Percentiles rank a stretch among this genome's conserved stretches.
Conservation (phyloP, 306 rosid genomes). For the Rosa rugosa region DNA sequence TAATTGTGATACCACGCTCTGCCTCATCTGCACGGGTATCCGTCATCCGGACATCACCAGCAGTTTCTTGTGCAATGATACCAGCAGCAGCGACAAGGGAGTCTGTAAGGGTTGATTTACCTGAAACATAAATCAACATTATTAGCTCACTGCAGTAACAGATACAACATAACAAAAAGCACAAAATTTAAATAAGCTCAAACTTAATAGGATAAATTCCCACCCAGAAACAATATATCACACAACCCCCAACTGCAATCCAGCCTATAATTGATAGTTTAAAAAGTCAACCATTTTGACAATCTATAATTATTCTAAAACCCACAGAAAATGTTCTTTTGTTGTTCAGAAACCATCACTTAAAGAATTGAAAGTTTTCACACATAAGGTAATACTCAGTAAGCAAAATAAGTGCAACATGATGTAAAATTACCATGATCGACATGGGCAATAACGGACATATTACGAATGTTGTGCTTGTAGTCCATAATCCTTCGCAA, state of each 20-base stretch:
- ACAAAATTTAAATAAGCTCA: not conserved
- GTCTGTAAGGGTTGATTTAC: constrained; percentile 68
- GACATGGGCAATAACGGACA: constrained; percentile 94
- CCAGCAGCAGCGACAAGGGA: constrained; percentile 98
- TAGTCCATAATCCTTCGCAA: constrained; percentile 84
- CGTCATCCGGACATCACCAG: constrained; percentile 95
- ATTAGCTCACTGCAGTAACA: not conserved
- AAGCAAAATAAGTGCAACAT: not conserved
- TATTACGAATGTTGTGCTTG: constrained; percentile 86
- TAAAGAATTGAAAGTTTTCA: not conserved
- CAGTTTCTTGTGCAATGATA: constrained; percentile 85
- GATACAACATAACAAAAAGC: not conserved
- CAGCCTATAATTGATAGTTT: too few species aligned
- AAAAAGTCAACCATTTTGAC: not conserved
- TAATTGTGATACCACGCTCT: constrained; percentile 92
- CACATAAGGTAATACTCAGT: not conserved
- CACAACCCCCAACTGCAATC: too few species aligned
- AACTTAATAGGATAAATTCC: not conserved
- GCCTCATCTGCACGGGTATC: constrained; percentile 95
- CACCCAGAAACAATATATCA: not conserved
- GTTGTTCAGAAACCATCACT: not conserved
- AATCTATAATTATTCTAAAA: not conserved
- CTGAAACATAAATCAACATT: constrained; percentile 3
- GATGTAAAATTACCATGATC: constrained; percentile 73
- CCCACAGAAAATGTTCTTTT: too few species aligned